Conservation (phyloP, 1,284 basidiomycete species). For the Ganoderma resinaceum region DNA sequence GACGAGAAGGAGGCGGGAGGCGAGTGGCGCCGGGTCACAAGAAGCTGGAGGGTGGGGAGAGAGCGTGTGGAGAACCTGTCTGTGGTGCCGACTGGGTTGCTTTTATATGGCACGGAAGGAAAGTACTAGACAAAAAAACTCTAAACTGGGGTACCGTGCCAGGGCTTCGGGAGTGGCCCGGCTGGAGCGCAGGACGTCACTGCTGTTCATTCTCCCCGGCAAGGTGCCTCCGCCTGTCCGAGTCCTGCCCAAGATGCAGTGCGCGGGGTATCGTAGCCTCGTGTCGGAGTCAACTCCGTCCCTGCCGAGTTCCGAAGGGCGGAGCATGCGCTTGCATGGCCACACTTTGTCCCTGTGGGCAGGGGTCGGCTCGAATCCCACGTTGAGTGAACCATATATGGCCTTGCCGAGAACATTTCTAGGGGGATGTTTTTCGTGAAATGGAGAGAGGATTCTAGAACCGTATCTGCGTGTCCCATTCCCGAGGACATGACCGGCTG, state of each 20-base stretch:
- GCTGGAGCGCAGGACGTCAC: constrained; percentile 11
- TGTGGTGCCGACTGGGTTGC: neutral
- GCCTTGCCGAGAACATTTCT: neutral
- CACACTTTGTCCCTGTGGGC: neutral
- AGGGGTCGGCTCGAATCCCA: neutral
- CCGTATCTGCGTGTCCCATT: neutral
- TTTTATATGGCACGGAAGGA: neutral
- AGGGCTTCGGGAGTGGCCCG: neutral
- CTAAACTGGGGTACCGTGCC: neutral
- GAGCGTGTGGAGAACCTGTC: neutral
- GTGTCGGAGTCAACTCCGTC: neutral
- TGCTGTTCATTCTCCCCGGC: neutral
- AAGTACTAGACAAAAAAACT: neutral
- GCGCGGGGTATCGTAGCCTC: neutral
- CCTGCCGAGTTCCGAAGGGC: neutral
- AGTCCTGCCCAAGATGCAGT: neutral
- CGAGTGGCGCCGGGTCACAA: neutral
- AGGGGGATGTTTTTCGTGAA: neutral
- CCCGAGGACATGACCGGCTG: too few species aligned
- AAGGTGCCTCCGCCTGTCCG: neutral
- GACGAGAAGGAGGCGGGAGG: neutral
- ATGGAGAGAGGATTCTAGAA: neutral
- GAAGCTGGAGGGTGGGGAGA: neutral
- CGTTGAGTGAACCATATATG: neutral
- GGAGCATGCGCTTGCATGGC: neutral